Percentiles rank a stretch among this genome's conserved stretches.
phyloP scores from a whole-genome alignment of 305 asterid genomes.

The Fraxinus xanthoxyloides region DNA sequence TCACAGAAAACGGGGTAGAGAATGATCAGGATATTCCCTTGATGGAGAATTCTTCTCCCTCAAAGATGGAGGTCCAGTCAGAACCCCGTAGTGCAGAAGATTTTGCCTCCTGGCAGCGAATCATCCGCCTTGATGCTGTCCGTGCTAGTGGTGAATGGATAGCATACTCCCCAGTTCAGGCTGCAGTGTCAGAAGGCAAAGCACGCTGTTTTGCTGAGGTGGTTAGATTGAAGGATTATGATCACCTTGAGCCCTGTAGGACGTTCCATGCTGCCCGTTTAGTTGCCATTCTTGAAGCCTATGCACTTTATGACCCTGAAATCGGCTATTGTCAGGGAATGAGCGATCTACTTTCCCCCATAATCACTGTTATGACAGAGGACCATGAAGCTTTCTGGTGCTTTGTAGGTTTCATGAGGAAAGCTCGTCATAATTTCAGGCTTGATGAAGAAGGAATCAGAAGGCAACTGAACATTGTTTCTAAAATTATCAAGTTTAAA shows the following conservation, averaged over 20 bases:
- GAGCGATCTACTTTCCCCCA: constrained; percentile 85
- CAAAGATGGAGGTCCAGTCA: constrained; percentile 35
- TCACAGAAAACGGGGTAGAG: constrained; percentile 51
- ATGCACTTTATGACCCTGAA: constrained; percentile 71
- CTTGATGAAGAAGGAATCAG: constrained; percentile 81
- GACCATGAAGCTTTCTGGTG: constrained; percentile 94
- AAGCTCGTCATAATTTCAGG: constrained; percentile 81
- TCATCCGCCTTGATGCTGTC: constrained; percentile 65
- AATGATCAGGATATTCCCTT: constrained; percentile 24
- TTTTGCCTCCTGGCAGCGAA: constrained; percentile 67
- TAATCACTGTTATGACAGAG: constrained; percentile 62
- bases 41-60: constrained; percentile 34
- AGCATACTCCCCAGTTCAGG: constrained; percentile 44
- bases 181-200: constrained; percentile 44
- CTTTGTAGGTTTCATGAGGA: constrained; percentile 82
- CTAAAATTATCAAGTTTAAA: constrained; percentile 67
- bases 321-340: constrained; percentile 91
- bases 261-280: constrained; percentile 74
- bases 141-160: constrained; percentile 72
- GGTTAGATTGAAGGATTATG: constrained; percentile 72
- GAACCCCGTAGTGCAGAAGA: constrained; percentile 42
- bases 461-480: constrained; percentile 67
- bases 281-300: constrained; percentile 84
- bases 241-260: constrained; percentile 62
- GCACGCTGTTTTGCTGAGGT: constrained; percentile 61